Base-by-base conservation (phyloP, 768 basidiomycete species). In the Mrakia blollopis region DNA sequence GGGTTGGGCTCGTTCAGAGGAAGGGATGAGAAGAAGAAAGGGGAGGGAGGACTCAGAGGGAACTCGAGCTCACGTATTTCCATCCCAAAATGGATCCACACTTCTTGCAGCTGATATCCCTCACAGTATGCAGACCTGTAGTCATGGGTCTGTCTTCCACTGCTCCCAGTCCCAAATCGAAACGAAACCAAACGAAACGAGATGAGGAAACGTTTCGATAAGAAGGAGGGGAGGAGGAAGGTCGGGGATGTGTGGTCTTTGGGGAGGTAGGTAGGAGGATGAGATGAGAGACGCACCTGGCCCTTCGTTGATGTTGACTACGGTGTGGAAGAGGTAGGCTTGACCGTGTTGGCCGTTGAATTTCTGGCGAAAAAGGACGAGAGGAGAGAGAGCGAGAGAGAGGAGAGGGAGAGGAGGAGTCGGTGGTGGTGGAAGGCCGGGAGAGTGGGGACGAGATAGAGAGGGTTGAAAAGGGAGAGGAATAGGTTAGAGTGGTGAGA, bases 321-420 rank as follows among this genome's bases (percentile, higher is more conserved):
- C 94, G 80, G 87, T 89, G 72, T 95, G 92, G 81, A 98, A 95
- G 79, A 98, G 89, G 83, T 95, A 94, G 25, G 96, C 96, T 76
- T 92, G 87, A 25, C 96, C 96, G 84, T 97, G 94, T 84, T 97
- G 94, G 37, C 96, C 96, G 79, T 93, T 94, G 87, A 98, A 98
- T 62, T 92, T 92, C 96, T 98, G 83, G 61, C 14, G n/a, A 3
- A 25, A 52, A 18, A 25, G 50, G 23, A n/a, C n/a, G 73, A 78
- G 69, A 73, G 44, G 44, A 37, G 35, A 23, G 28, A 21, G 28
- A 13, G 63, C 23, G 14, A 61, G 21, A 3, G 47, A 18, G 28
- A n/a, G 37, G 35, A 32, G 47, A 10, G 4, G 63, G 68, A 60
- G 39, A 44, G 73, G 28, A 11, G 5, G 32, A 62, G 28, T 8